A percentile compares a stretch with the other conserved stretches of the same genome.
Evolutionary conservation across 148 eudicot genomes (phyloP).

Genomic region (Diospyros kaki): DNA sequence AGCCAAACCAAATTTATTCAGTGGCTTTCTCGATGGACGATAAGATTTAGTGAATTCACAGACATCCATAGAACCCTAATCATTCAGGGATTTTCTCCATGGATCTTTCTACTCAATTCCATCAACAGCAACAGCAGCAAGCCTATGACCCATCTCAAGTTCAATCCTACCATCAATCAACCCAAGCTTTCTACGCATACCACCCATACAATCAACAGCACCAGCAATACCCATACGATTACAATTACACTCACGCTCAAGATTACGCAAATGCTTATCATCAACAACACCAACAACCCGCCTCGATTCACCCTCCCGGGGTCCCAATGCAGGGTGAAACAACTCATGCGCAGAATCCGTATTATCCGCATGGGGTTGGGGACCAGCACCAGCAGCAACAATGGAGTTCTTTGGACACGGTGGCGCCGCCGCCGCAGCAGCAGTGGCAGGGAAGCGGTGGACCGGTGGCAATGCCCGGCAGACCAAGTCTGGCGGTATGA

Average conservation of each 20-base stretch:
- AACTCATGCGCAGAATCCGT: slow-evolving; percentile 15
- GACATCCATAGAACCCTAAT: neutral
- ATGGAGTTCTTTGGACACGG: neutral
- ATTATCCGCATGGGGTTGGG: slow-evolving; percentile 19
- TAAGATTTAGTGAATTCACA: neutral
- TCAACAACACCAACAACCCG: slow-evolving; percentile 17
- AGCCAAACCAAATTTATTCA: no score
- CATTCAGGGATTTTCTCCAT: slow-evolving; percentile 9
- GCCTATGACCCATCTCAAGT: slow-evolving; percentile 23
- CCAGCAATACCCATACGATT: slow-evolving; percentile 19
- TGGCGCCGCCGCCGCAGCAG: neutral
- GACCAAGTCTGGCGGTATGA: slow-evolving; percentile 17
- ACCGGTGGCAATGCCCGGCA: slow-evolving; percentile 6
- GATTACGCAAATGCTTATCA: slow-evolving; percentile 25
- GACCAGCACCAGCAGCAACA: neutral
- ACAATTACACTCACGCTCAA: slow-evolving; percentile 19
- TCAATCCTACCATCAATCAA: slow-evolving; percentile 30
- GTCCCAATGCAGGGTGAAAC: slow-evolving; percentile 27
- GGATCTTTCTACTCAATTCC: slow-evolving; percentile 28
- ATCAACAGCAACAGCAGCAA: slow-evolving; percentile 17
- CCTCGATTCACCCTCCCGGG: slow-evolving; percentile 38
- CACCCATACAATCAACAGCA: slow-evolving; percentile 22
- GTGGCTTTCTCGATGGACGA: no score
- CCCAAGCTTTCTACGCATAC: slow-evolving; percentile 29
- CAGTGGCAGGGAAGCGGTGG: slow-evolving; percentile 14